Base-by-base conservation (phyloP, 495 filamentous ascomycete species). In the Staphylotrichum longicolle region DNA sequence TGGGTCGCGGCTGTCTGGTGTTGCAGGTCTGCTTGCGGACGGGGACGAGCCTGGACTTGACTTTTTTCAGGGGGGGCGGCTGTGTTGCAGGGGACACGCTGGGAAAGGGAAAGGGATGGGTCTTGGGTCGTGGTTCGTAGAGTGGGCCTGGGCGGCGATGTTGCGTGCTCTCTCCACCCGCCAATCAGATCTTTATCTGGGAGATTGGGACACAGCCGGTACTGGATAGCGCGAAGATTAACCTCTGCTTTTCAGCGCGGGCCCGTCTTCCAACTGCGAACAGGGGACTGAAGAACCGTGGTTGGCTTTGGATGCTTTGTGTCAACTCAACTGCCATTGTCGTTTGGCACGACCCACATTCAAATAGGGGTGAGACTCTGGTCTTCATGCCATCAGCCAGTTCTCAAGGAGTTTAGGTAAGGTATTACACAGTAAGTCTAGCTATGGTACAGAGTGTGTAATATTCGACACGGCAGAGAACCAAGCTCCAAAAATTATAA, bases 101-200 rank as follows among this genome's bases (percentile, higher is more conserved):
- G 20, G 42, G 45, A 58, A 58, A 15, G 30, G 61, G 52, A 55
- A 27, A 12, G 20, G 34, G 51, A 52, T 33, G 52, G 58, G 58
- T 47, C 52, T 14, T 54, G 56, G 46, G 50, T n/a, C 40, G 39
- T 49, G 35, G 42, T n/a, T n/a, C 8, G 52, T 15, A 5, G 12
- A 42, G 11, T 32, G 39, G 33, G 30, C 30, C 14, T 39, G 14
- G 30, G 57, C 53, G 55, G 50, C 55, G 59, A 49, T 20, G 45
- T 44, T 65, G 40, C 45, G 57, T 45, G 57, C 47, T 42, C 39
- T 34, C 30, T 30, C 47, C 35, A n/a, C 44, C 5, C n/a, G 20
- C 66, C 63, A 66, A 66, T 66, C 63, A 68, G 41, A 58, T 54
- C 44, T 57, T 39, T 60, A 50, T 57, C 48, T 68, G 63, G 66